Evolutionary conservation across 805 yeast species (phyloP).

Genomic region (Torulaspora indica): DNA sequence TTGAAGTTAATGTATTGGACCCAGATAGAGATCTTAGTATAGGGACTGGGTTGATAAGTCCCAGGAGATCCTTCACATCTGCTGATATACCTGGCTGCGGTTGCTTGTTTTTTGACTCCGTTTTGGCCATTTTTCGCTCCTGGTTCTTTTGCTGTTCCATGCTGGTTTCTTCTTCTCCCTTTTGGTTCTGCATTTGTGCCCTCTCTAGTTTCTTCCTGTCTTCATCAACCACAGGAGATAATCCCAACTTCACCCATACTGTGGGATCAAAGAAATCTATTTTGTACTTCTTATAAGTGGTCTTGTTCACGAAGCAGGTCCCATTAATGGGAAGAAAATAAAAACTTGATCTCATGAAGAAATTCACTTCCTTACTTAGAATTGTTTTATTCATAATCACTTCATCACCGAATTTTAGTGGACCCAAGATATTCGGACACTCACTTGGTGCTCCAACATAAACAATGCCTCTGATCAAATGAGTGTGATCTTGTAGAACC

Average conservation of each 20-base stretch:
- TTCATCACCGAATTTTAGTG: conserved; percentile 74
- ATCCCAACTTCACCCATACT: conserved; percentile 69
- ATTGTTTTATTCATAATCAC: conserved; percentile 70
- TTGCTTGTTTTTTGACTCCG: conserved; percentile 4
- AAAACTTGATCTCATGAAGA: conserved; percentile 83
- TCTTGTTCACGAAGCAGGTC: conserved; percentile 60
- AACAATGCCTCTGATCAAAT: conserved; percentile 64
- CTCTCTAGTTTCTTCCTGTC: conserved; percentile 19
- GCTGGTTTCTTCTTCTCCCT: background rate
- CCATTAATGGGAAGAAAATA: conserved; percentile 75
- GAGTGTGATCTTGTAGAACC: conserved; percentile 63
- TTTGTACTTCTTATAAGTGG: conserved; percentile 53
- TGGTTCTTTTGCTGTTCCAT: background rate
- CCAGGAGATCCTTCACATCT: conserved; percentile 14
- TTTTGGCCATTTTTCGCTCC: conserved; percentile 11
- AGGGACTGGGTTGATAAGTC: conserved; percentile 14
- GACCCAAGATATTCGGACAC: conserved; percentile 83
- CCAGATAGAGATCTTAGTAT: conserved; percentile 14
- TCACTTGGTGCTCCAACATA: conserved; percentile 83
- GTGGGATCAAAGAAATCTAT: conserved; percentile 77
- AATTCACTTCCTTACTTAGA: conserved; percentile 74
- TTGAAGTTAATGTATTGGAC: background rate
- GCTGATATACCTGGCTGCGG: conserved; percentile 16
- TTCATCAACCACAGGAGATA: conserved; percentile 65
- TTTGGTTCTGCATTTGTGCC: conserved; percentile 1